Percentiles rank a stretch among this genome's conserved stretches.
These are phyloP conservation scores for Wickerhamomyces ciferrii DNA, from an alignment of 805 yeast genomes.

Conservation along the genomic window DNA sequence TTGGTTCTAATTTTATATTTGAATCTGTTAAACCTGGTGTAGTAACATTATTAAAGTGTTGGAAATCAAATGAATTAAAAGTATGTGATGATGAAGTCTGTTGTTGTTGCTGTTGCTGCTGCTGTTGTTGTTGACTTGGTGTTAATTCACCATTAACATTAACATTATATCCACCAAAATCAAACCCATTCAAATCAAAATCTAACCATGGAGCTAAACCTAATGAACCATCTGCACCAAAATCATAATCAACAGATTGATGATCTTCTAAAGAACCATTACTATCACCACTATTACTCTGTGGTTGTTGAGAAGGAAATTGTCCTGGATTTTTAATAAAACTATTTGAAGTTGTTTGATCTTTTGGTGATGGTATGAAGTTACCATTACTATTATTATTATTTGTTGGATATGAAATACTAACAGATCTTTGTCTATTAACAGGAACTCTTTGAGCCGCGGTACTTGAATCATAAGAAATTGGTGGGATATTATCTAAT, in stretches of 20 bases:
- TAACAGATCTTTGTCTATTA: background rate
- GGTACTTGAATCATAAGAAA: constrained; percentile 8
- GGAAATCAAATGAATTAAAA: background rate
- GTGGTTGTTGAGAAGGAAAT: background rate
- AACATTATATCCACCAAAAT: constrained; percentile 6
- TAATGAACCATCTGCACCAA: constrained; percentile 78
- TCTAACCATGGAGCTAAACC: constrained; percentile 70
- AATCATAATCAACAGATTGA: constrained; percentile 30
- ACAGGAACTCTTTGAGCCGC: constrained; percentile 8
- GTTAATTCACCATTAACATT: constrained; percentile 5
- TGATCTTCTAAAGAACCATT: background rate
- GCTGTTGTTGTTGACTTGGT: constrained; percentile 4
- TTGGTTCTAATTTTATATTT: background rate
- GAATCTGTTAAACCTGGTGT: background rate
- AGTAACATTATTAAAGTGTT: background rate
- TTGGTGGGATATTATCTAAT: constrained; percentile 21
- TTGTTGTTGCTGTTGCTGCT: background rate
- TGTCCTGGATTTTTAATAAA: background rate
- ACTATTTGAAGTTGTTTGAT: background rate
- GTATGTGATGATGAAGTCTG: background rate
- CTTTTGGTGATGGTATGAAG: background rate
- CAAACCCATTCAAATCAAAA: constrained; percentile 28
- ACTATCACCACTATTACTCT: background rate
- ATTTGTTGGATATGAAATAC: constrained; percentile 4
- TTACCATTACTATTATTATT: background rate